These are phyloP conservation scores for Vanrija pseudolonga DNA, from an alignment of 1,284 basidiomycete genomes.

Conservation along the genomic window DNA sequence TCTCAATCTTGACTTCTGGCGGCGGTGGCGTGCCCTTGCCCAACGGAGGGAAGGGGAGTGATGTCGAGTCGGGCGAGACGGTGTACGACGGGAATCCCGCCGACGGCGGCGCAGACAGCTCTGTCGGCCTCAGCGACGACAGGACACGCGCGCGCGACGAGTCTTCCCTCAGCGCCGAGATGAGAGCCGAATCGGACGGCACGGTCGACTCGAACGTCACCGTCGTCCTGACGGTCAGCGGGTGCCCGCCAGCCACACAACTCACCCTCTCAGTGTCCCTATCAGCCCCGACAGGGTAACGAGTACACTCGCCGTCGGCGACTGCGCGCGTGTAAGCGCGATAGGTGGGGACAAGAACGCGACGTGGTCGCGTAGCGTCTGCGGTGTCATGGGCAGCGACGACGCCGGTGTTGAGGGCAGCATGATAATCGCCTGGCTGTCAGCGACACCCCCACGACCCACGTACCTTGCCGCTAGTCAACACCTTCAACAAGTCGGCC, in stretches of 20 bases:
- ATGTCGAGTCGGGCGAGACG: slow-evolving; percentile 54
- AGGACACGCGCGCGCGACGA: slow-evolving; percentile 52
- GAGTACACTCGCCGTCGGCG: slow-evolving; percentile 56
- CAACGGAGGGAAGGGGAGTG: slow-evolving; percentile 64
- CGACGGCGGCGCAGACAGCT: slow-evolving; percentile 24
- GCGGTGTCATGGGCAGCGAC: slow-evolving; percentile 58
- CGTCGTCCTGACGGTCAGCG: background rate
- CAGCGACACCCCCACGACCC: background rate
- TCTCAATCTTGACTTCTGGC: slow-evolving; percentile 10
- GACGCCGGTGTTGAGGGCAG: slow-evolving; percentile 62
- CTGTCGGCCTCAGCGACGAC: slow-evolving; percentile 37
- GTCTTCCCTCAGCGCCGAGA: slow-evolving; percentile 59
- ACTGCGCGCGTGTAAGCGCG: slow-evolving; percentile 32
- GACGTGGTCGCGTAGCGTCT: slow-evolving; percentile 74
- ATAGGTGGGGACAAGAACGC: slow-evolving; percentile 51
- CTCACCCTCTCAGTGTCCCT: slow-evolving; percentile 58
- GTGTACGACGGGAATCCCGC: slow-evolving; percentile 57
- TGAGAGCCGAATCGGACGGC: slow-evolving; percentile 59
- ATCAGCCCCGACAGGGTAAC: slow-evolving; percentile 77
- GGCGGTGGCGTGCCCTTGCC: slow-evolving; percentile 18
- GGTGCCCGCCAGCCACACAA: slow-evolving; percentile 25
- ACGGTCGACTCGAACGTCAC: slow-evolving; percentile 47
- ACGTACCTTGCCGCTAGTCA: slow-evolving; percentile 66
- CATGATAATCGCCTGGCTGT: slow-evolving; percentile 65
- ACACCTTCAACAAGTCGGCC: slow-evolving; percentile 66